Evolutionary conservation across 345 rosid species (phyloP).

Genomic region (Fremontodendron californicum): DNA sequence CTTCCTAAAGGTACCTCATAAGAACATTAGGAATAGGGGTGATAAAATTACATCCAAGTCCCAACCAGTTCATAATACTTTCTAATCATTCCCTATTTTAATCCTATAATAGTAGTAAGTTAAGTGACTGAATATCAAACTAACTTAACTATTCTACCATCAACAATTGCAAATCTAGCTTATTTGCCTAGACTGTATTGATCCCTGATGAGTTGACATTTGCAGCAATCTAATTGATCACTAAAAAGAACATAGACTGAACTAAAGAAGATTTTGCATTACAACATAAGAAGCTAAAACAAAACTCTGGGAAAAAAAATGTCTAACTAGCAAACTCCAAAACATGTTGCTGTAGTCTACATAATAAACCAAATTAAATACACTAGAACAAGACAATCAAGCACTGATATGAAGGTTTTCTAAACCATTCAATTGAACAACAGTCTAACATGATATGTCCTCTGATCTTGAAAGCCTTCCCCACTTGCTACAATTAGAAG

Average conservation of each 20-base stretch:
- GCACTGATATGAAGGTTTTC: conserved; percentile 24
- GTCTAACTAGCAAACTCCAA: conserved; percentile 37
- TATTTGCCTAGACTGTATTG: neutral
- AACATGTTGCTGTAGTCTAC: conserved; percentile 35
- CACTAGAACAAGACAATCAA: conserved; percentile 27
- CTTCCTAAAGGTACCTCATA: neutral
- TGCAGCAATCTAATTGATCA: neutral
- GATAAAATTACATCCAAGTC: neutral
- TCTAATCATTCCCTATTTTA: neutral
- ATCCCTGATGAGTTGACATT: neutral
- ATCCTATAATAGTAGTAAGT: neutral
- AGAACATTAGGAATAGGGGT: neutral
- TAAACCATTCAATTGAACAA: conserved; percentile 28
- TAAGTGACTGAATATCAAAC: neutral
- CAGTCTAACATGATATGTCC: conserved; percentile 22
- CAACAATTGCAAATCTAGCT: neutral
- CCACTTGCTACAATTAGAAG: conserved; percentile 20
- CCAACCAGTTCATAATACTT: neutral
- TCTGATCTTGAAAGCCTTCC: conserved; percentile 38
- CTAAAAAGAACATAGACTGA: neutral
- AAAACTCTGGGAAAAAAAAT: neutral
- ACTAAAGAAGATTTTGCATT: neutral
- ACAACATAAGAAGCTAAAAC: conserved; percentile 13
- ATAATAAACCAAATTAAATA: conserved; percentile 30
- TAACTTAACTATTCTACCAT: neutral